These are phyloP conservation scores for Rhodofomes roseus DNA, from an alignment of 1,284 basidiomycete species.

Conservation along the genomic window DNA sequence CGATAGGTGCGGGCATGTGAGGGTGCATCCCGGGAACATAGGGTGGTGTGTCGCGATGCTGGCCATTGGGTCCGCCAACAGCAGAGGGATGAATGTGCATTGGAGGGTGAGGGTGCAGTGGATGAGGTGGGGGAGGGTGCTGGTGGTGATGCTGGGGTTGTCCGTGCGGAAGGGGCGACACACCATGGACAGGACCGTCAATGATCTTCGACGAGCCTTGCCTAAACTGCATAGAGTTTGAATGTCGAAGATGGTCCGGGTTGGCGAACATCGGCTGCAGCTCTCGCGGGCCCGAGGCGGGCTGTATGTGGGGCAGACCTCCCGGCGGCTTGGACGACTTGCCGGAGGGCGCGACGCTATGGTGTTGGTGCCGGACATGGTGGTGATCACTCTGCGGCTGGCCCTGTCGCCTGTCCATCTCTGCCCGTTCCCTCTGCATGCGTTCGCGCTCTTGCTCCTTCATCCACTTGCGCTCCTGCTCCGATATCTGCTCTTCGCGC, in stretches of 20 bases:
- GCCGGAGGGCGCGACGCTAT: conserved; percentile 8
- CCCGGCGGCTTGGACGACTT: background rate
- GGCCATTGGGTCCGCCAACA: background rate
- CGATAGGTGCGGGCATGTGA: background rate
- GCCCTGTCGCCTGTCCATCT: conserved; percentile 14
- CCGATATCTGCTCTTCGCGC: conserved; percentile 13
- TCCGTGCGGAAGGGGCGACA: conserved; percentile 10
- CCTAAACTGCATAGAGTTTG: conserved; percentile 8
- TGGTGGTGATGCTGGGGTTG: conserved; percentile 11
- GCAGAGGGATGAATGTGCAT: background rate
- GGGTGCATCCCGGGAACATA: conserved; percentile 2
- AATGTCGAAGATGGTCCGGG: conserved; percentile 13
- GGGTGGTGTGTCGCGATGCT: conserved; percentile 16
- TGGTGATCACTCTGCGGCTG: conserved; percentile 13
- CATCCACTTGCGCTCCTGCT: conserved; percentile 16
- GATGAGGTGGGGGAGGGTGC: conserved; percentile 21
- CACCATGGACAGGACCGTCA: conserved; percentile 6
- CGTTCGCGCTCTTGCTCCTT: conserved; percentile 7
- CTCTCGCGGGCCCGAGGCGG: conserved; percentile 11
- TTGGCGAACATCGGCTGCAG: conserved; percentile 12
- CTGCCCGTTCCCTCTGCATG: conserved; percentile 13
- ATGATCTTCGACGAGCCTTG: conserved; percentile 15
- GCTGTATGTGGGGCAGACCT: conserved; percentile 8
- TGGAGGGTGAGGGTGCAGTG: conserved; percentile 8
- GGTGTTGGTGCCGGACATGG: conserved; percentile 20